Base-by-base conservation (phyloP, 139 green algal species). In the Limnomonas spitsbergensis region DNA sequence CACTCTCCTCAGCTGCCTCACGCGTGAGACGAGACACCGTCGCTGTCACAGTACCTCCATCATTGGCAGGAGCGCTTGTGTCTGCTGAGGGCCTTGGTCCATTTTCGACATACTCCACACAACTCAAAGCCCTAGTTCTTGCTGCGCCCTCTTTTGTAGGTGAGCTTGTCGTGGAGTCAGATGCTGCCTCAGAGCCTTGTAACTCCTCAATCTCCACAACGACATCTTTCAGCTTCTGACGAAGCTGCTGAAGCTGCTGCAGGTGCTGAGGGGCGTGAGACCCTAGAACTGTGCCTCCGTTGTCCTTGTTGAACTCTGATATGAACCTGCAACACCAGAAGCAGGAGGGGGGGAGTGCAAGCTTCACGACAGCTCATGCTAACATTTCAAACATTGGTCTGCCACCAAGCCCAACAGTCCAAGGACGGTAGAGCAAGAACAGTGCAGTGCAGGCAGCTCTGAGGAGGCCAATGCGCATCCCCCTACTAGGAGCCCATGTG, bases 221-320 rank as follows among this genome's bases (percentile, higher is more conserved):
- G 4, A n/a, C 37, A 53, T 54, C 37, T 35, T 47, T 47, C 14
- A 76, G 69, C 37, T 53, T 76, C 27, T 52, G 9, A 29, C 34
- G 34, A 14, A 76, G 69, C 35, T 76, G 35, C 9, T 42, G 35
- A 27, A 76, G 69, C 37, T 76, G 69, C 6, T 76, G 34, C 37
- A 54, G 31, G 20, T 76, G 69, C 69, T 76, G 69, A 42, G 69
- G 69, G 4, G 69, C 66, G 9, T 61, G 29, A 7, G 61, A 72
- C 29, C 29, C 27, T 20, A 72, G 61, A 37, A 34, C 61, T 34
- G 61, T 20, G 29, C 26, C 27, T 20, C 27, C 26, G 29, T 72
- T 37, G 29, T 72, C 61, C 61, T 72, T 72, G 61, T 37, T 34
- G 61, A 72, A 72, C 7, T 72, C 61, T 7, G 61, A 72, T 7